Conservation (phyloP, 495 filamentous ascomycete genomes). For the Aspergillus nidulans region DNA sequence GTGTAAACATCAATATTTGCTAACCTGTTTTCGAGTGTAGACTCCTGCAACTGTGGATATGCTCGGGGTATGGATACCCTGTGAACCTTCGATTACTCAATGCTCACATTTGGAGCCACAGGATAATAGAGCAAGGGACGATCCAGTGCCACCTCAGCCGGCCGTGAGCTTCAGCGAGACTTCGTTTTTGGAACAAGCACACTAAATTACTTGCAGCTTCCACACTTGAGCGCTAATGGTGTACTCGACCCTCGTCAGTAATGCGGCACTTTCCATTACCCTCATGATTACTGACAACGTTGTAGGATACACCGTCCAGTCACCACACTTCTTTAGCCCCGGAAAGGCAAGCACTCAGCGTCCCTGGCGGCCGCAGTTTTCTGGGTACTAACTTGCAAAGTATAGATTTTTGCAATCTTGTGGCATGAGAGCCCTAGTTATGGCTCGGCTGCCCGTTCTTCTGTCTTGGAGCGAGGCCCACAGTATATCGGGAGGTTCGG, state of each 20-base stretch:
- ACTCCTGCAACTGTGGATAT: too few relatives aligned
- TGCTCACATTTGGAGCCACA: too few relatives aligned
- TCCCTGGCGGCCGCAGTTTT: too few relatives aligned
- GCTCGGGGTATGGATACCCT: too few relatives aligned
- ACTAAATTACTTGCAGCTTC: too few relatives aligned
- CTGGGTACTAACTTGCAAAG: background rate
- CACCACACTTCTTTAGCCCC: background rate
- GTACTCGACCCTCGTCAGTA: background rate
- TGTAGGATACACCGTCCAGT: background rate
- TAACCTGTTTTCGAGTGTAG: too few relatives aligned
- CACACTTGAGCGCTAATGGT: background rate
- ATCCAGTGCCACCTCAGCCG: too few relatives aligned
- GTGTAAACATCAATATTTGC: too few relatives aligned
- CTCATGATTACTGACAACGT: background rate
- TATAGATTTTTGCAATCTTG: background rate
- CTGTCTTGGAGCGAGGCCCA: background rate
- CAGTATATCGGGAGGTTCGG: slow-evolving; percentile 12
- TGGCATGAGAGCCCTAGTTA: background rate
- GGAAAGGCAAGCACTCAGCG: background rate
- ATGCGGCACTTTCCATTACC: background rate
- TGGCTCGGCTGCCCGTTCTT: background rate
- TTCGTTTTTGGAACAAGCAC: too few relatives aligned
- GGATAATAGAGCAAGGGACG: too few relatives aligned
- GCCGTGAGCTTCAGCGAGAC: too few relatives aligned
- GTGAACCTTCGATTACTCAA: too few relatives aligned